Evolutionary conservation across 331 rosid genomes (phyloP).

Genomic region (Acacia pycnantha): DNA sequence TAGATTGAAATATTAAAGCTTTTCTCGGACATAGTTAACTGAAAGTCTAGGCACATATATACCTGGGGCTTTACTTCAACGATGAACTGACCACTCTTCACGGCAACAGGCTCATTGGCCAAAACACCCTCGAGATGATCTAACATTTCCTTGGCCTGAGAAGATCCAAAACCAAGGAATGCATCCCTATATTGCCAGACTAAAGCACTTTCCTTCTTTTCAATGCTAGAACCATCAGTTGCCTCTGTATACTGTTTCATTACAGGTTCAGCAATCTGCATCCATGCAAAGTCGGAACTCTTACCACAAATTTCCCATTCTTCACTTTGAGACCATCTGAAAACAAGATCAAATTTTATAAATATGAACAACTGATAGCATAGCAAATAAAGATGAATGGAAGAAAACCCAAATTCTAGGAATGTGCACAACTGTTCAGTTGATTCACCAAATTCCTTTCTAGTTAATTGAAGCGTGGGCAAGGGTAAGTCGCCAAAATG

Average conservation of each 20-base stretch:
- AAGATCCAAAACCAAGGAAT: slow-evolving; percentile 76
- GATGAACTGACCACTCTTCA: slow-evolving; percentile 79
- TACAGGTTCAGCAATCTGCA: slow-evolving; percentile 78
- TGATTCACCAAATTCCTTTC: background rate
- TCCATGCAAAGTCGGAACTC: slow-evolving; percentile 72
- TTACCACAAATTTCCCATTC: slow-evolving; percentile 68
- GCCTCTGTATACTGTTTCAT: slow-evolving; percentile 82
- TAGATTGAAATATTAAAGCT: slow-evolving; percentile 15
- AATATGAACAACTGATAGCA: background rate
- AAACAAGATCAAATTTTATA: slow-evolving; percentile 23
- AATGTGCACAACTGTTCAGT: background rate
- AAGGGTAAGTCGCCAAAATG: background rate
- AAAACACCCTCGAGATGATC: slow-evolving; percentile 90
- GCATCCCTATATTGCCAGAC: slow-evolving; percentile 93
- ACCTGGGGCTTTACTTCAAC: slow-evolving; percentile 96
- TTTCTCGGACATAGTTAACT: background rate
- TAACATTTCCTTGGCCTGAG: slow-evolving; percentile 87
- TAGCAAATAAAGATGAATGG: background rate
- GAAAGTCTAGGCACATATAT: slow-evolving; percentile 9
- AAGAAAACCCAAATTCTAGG: background rate
- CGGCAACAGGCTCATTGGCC: slow-evolving; percentile 91
- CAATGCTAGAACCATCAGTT: slow-evolving; percentile 85
- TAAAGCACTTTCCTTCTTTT: slow-evolving; percentile 77
- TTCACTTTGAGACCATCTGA: slow-evolving; percentile 60
- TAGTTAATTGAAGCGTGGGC: background rate